phyloP scores from a whole-genome alignment of 768 basidiomycete genomes.

The Boletus vinaceobasis region DNA sequence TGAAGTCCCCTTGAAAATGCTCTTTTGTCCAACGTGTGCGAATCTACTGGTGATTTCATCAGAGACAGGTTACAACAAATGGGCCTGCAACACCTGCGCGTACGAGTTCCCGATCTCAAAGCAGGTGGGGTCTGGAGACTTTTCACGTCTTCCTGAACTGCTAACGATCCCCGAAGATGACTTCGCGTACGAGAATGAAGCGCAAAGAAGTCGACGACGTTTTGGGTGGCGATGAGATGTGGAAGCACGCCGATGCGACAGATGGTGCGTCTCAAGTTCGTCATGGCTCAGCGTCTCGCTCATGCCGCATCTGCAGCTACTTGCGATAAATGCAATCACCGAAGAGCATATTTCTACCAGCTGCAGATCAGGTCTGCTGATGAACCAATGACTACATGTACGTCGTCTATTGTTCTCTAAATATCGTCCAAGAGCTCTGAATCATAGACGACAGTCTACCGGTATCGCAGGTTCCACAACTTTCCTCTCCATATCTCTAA shows the following conservation, averaged over 20 bases:
- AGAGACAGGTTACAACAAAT: slow-evolving; percentile 83
- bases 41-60: slow-evolving; percentile 80
- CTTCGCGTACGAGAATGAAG: slow-evolving; percentile 78
- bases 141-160: neutral
- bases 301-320: slow-evolving; percentile 35
- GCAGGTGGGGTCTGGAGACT: slow-evolving; percentile 11
- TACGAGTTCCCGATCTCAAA: slow-evolving; percentile 67
- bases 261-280: slow-evolving; percentile 50
- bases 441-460: slow-evolving; percentile 47
- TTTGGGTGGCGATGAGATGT: slow-evolving; percentile 88
- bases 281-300: neutral
- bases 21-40: slow-evolving; percentile 93
- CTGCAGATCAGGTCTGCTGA: slow-evolving; percentile 93
- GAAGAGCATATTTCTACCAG: slow-evolving; percentile 90
- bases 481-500: neutral
- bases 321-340: slow-evolving; percentile 79
- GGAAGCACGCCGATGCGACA: slow-evolving; percentile 91
- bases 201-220: slow-evolving; percentile 96
- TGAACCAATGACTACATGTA: slow-evolving; percentile 73
- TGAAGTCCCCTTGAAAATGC: slow-evolving; percentile 44
- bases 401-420: slow-evolving; percentile 5
- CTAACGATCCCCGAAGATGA: slow-evolving; percentile 61
- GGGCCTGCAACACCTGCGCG: slow-evolving; percentile 90
- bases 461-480: slow-evolving; percentile 33
- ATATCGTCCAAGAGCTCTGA: neutral